Evolutionary conservation across 257 asterid genomes (phyloP), one percentile per base, ranked within the genome.

Genomic region (Linaria vulgaris): DNA sequence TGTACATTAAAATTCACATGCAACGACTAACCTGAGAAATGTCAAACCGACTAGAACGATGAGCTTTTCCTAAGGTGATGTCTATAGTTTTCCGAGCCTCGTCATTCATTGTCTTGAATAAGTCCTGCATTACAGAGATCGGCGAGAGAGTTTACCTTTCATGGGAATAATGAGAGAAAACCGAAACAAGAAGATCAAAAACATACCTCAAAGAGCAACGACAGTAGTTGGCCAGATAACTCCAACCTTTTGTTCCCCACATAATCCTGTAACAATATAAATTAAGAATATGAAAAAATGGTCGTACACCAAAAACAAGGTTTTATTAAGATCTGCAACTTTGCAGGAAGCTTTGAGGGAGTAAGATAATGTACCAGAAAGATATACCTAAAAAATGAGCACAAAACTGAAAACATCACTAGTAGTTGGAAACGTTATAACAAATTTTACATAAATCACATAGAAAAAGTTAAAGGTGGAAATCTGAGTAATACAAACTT

Each of bases 191-290:
- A 46, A 55, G 57, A 53, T 47, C 22, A 46, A 60, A 56, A 59
- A 75, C 60, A 15, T 82, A 90, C 97, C 96, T 92, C 99, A 79
- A 92, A 92, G 68, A 92, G 95, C 70, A 92, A 63, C 61, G 97
- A 80, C 60, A 92, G 64, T 61, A 89, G 58, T 73, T 92, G 97
- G 63, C 97, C 99, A 48, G 99, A 89, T 19, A 92, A 86, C 78
- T 92, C 99, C 77, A 92, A 64, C 64, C 99, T 85, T 78, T 92
- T 92, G 83, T 89, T 92, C 70, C 99, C 99, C 63, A 90, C 95
- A 54, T 92, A 92, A 76, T 92, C 99, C 95, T 90, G 53, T 27
- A 68, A 67, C 1, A 74, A 14, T 13, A 34, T 47, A 45, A 45
- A 31, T 67, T 59, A 46, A 47, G 61, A 31, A 62, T 49, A 41